Evolutionary conservation across 129 eudicot species (phyloP), one percentile per base, ranked within the genome.

Genomic region (Centrapalus pauciflorus): DNA sequence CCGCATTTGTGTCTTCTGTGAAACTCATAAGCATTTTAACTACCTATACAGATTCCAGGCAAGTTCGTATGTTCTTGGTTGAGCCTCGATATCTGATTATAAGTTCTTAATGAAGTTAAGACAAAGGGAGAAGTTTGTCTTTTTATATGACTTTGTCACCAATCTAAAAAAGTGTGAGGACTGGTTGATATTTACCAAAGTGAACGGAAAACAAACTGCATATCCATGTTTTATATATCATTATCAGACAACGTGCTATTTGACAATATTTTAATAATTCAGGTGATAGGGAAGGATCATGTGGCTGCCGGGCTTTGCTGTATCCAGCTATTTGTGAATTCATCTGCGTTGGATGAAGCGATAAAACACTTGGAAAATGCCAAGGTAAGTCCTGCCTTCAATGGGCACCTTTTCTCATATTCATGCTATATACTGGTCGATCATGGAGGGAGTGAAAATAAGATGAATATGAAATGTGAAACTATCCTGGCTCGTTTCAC

Each of bases 251-350:
- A 40, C 51, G 20, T 38, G 32, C 64, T 55, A 70, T 50, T 69
- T 84, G 67, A 50, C 28, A 6, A 16, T 50, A 62, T 62, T 24
- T 61, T 14, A 33, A 68, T 77, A 52, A 43, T 60, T 80, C 69
- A 90, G 98, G 99, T 93, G 73, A 88, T 93, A 46, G 91, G 88
- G 66, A 89, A 82, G 55, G 99, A 93, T 64, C 96, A 93, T 66
- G 95, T 93, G 75, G 99, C 99, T 64, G 96, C 99, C 61, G 99
- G 99, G 11, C 90, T 93, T 67, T 93, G 99, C 77, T 93, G 96
- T 75, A 88, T 93, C 48, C 99, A 93, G 78, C 76, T 93, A 70
- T 93, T 88, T 76, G 91, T 89, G 86, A 88, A 88, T 78, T 86
- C 99, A 34, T 76, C 87, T 49, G 88, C 83, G 16, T 89, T 81